phyloP scores from a whole-genome alignment of 768 basidiomycete species.

The Inosperma sp. region DNA sequence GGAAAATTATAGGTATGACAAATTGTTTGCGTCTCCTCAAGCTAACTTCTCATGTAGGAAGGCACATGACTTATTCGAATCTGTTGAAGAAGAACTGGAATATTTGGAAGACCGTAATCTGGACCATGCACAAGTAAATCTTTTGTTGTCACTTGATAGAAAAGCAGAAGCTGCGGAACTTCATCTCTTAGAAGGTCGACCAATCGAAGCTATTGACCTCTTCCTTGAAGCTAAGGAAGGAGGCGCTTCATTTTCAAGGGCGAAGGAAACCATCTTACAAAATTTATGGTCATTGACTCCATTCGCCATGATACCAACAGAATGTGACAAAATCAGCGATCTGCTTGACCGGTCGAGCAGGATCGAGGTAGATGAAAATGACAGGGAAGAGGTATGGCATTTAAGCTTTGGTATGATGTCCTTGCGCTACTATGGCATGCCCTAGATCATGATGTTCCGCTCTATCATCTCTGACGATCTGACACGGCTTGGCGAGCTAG shows the following conservation, averaged over 20 bases:
- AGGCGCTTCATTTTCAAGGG: constrained; percentile 28
- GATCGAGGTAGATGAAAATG: constrained; percentile 10
- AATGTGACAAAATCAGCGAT: constrained; percentile 12
- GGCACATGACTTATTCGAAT: constrained; percentile 43
- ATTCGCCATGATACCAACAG: constrained; percentile 29
- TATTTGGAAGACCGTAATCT: constrained; percentile 54
- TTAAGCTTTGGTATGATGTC: neutral
- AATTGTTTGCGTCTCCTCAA: neutral
- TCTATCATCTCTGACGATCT: constrained; percentile 16
- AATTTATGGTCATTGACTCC: constrained; percentile 44
- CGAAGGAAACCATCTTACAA: constrained; percentile 36
- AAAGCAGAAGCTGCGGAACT: constrained; percentile 49
- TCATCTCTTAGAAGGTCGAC: constrained; percentile 44
- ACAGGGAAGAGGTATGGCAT: constrained; percentile 14
- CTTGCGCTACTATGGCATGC: neutral
- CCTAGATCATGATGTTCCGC: constrained; percentile 20
- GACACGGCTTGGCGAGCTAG: constrained; percentile 29
- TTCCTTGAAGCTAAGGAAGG: constrained; percentile 32
- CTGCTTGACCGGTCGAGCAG: constrained; percentile 24
- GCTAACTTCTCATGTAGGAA: constrained; percentile 32
- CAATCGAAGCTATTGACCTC: constrained; percentile 42
- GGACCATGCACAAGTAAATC: constrained; percentile 41
- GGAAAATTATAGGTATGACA: constrained; percentile 33
- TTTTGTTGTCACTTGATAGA: constrained; percentile 41
- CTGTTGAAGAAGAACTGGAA: constrained; percentile 48